Evolutionary conservation across 495 filamentous ascomycete genomes (phyloP), one percentile per base, ranked within the genome.

Genomic region (Neurospora sp.): DNA sequence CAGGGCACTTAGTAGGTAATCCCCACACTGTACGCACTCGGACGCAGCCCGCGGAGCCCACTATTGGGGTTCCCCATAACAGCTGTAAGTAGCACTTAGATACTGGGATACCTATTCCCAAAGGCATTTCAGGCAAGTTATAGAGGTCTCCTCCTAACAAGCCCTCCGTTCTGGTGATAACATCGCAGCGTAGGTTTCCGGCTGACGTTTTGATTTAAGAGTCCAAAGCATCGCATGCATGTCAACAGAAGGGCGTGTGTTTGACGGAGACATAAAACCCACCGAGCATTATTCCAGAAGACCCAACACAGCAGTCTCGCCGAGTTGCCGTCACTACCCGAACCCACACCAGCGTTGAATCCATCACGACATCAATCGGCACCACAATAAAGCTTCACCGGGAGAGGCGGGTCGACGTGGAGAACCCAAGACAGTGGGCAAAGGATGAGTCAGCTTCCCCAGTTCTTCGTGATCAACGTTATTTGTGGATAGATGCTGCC

Each of bases 121-220:
- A 1, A 5, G 3, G n/a, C 2, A 59, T 59, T 3, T 44, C 0
- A n/a, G 3, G 1, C 1, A 0, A 0, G 10, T 31, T 59, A 31
- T 3, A 59, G 22, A 59, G 5, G 48, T 59, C 9, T 31, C 2
- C 10, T 0, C 4, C 22, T 31, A 31, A 59, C 22, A 6, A 4
- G 0, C 0, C 1, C 10, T 0, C 22, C 22, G 22, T 16, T 7
- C 27, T 14, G 14, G 7, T 18, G 53, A 35, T 61, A 35, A 31
- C 1, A 22, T 16, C 5, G 2, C 10, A 27, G 4, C 20, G 10
- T 20, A 53, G 9, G 22, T 5, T 35, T 1, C 27, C 27, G 53
- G 1, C 53, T 61, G 53, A 61, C 14, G 53, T 40, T 14, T 18
- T 44, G 41, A 44, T 44, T n/a, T 1, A 44, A 44, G 40, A 42